phyloP scores from a whole-genome alignment of 768 basidiomycete species.

The Cystofilobasidium ferigula region DNA sequence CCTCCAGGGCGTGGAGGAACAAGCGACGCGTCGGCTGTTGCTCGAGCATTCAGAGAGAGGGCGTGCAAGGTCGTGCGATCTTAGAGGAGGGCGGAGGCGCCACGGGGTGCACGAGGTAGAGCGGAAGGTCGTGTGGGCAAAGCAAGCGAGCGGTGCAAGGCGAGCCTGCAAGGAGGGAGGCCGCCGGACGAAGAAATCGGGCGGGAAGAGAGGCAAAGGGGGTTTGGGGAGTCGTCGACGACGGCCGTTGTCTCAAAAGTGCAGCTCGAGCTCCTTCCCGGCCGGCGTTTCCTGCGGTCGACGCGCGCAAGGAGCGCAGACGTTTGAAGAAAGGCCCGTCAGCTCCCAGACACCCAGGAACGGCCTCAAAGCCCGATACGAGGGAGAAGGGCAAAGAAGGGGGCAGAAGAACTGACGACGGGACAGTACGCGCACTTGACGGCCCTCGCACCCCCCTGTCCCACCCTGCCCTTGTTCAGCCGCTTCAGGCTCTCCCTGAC shows the following conservation, averaged over 20 bases:
- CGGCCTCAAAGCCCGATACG: neutral
- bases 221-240: no score
- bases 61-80: no score
- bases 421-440: constrained; percentile 98
- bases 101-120: no score
- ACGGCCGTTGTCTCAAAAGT: constrained; percentile 7
- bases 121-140: no score
- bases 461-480: constrained; percentile 65
- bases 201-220: no score
- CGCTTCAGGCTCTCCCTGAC: constrained; percentile 83
- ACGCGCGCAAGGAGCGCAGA: neutral
- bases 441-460: constrained; percentile 34
- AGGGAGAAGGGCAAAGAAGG: neutral
- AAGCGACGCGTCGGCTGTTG: no score
- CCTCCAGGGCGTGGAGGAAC: no score
- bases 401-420: constrained; percentile 38
- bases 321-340: neutral
- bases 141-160: no score
- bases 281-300: constrained; percentile 15
- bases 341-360: neutral
- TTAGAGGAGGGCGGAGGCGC: no score
- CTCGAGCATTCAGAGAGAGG: no score
- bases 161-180: no score
- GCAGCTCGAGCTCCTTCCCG: constrained; percentile 17
- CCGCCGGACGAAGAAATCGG: no score